phyloP scores from a whole-genome alignment of 192 early-diverging fungal genomes.

The Backusella luteola region DNA sequence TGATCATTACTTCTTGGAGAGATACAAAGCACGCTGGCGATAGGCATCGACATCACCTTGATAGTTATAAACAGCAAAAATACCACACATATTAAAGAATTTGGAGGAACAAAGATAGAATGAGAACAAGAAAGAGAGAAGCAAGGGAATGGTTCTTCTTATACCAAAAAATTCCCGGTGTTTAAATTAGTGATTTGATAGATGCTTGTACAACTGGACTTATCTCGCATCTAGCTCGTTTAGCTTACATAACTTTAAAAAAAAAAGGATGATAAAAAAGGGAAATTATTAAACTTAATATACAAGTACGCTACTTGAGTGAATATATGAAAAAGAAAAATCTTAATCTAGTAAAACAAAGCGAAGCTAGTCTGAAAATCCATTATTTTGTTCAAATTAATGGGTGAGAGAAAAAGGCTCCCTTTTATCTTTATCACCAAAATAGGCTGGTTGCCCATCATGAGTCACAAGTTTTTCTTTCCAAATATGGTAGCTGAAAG shows the following conservation, averaged over 20 bases:
- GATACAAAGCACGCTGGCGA: slow-evolving; percentile 78
- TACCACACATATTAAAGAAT: slow-evolving; percentile 85
- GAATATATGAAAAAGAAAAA: not conserved
- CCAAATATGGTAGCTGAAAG: not conserved
- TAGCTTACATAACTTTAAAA: not conserved
- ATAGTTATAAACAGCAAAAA: slow-evolving; percentile 93
- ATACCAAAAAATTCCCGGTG: not conserved
- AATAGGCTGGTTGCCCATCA: not conserved
- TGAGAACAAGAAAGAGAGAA: not conserved
- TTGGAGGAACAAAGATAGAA: not conserved
- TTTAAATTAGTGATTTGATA: slow-evolving; percentile 5
- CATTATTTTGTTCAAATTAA: not conserved
- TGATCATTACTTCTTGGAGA: slow-evolving; percentile 78
- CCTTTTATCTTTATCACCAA: not conserved
- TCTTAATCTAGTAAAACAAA: not conserved
- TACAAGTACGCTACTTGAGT: not conserved
- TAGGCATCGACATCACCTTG: slow-evolving; percentile 71
- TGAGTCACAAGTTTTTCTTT: slow-evolving; percentile 4
- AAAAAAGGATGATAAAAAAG: not conserved
- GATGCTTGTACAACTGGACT: not conserved
- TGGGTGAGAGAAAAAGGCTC: not conserved
- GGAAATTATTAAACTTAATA: not conserved
- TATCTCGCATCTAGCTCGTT: not conserved
- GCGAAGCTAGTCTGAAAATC: not conserved
- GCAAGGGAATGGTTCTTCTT: not conserved